phyloP scores from a whole-genome alignment of 768 basidiomycete genomes.

The Solioccasus polychromus region DNA sequence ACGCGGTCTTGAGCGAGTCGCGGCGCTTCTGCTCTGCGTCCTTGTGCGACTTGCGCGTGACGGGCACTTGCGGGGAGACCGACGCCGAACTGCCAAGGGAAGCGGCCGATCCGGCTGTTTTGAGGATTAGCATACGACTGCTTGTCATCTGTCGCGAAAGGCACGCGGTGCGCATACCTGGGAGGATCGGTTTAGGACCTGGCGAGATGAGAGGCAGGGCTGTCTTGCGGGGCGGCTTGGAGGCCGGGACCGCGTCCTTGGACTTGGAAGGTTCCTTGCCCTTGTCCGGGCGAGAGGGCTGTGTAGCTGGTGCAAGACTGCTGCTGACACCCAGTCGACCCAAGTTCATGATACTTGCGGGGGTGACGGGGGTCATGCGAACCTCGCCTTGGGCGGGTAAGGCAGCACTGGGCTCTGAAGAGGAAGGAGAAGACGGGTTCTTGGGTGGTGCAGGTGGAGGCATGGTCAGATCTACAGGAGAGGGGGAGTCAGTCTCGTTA shows the following conservation, averaged over 20 bases:
- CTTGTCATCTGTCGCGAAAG: not conserved
- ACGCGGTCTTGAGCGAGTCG: slow-evolving; percentile 93
- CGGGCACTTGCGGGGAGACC: slow-evolving; percentile 37
- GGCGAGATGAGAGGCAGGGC: slow-evolving; percentile 43
- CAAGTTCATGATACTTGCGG: slow-evolving; percentile 91
- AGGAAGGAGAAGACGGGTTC: slow-evolving; percentile 16
- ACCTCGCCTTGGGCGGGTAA: slow-evolving; percentile 15
- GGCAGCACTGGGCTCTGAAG: slow-evolving; percentile 3
- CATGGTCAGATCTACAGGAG: slow-evolving; percentile 87
- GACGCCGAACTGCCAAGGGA: slow-evolving; percentile 24
- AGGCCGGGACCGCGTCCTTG: slow-evolving; percentile 22
- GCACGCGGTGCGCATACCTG: slow-evolving; percentile 43
- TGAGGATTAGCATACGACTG: slow-evolving; percentile 3
- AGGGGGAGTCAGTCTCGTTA: slow-evolving; percentile 62
- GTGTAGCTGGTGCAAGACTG: slow-evolving; percentile 35
- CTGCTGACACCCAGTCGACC: slow-evolving; percentile 56
- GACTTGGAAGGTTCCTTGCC: slow-evolving; percentile 29
- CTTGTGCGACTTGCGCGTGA: slow-evolving; percentile 85
- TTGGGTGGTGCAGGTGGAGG: slow-evolving; percentile 72
- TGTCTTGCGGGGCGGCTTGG: slow-evolving; percentile 28
- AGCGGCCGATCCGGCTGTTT: slow-evolving; percentile 33
- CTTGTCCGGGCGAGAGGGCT: slow-evolving; percentile 20
- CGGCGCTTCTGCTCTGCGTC: slow-evolving; percentile 96
- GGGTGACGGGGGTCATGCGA: slow-evolving; percentile 76
- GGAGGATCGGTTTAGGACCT: slow-evolving; percentile 68